Base-by-base conservation (phyloP, 73 alveolate species). In the Uronychia setigera region DNA sequence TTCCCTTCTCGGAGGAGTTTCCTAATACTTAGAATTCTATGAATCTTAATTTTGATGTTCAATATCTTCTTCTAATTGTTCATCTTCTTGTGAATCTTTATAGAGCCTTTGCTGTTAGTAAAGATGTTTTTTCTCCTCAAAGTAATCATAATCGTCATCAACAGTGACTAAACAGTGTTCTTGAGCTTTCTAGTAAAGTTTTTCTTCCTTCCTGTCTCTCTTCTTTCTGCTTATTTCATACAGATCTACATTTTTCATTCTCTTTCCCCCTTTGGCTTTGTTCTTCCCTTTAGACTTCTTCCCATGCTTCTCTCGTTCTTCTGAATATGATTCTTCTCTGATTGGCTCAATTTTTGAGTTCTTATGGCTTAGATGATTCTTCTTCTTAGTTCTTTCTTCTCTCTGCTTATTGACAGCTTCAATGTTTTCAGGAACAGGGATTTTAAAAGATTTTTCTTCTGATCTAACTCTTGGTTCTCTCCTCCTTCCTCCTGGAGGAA, bases 221-320 rank as follows among this genome's bases (percentile, higher is more conserved):
- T 46, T 46, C 19, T 46, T 46, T 19, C 67, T 46, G 67, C 67
- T 46, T 11, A 46, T 46, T 46, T 11, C 5, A 19, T 46, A 46
- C 5, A 11, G 67, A 19, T 46, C 67, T 11, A 46, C 27, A 67
- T 67, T 67, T 19, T 59, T 46, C 59, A 26, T 74, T 28, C 35
- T 80, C 79, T 32, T 28, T 78, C 60, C 80, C 81, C 29, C 60
- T 82, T 28, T 58, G n/a, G 59, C 77, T 82, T 35, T 87, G 19
- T n/a, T 29, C 30, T 60, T 32, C 67, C 75, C 26, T 78, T 59
- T 87, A 32, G 57, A 80, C 76, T 58, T 80, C 74, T 74, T 80
- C 77, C 89, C 80, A 80, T 35, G 33, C 67, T 74, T 33, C 28
- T 76, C 33, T 67, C 80, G 19, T 80, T 85, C 77, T 26, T 81